Evolutionary conservation across 352 stramenopile genomes (phyloP), one percentile per base, ranked within the genome.

Genomic region (Pythium folliculosum): DNA sequence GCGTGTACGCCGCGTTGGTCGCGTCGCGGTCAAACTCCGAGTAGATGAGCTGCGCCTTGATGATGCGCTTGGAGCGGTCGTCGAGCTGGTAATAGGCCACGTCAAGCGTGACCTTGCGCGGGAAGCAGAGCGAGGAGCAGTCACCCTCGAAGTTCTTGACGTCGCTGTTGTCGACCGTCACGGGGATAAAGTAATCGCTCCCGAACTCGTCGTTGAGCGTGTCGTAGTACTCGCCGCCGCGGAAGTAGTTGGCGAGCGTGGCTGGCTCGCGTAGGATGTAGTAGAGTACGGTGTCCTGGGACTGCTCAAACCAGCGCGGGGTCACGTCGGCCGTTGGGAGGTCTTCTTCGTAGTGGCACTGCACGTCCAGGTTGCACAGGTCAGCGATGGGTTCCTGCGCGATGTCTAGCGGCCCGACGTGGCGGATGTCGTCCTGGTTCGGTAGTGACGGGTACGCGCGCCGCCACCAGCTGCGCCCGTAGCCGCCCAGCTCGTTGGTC

Each of bases 291-390:
- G 90, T 95, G 57, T 84, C 95, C 44, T 82, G 66, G 1, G 85
- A 73, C 23, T 97, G 94, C 63, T 99, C 96, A 67, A 99, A 99
- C 97, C 97, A 99, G 3, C 97, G 84, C 35, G 95, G 92, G 17
- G 89, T 97, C 7, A 98, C 86, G 66, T 98, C 96, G 13, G 84
- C 77, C 6, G 69, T 89, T 3, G 79, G 56, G 12, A 99, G 61
- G 59, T 97, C 75, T 73, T 99, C 97, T 82, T 99, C 97, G 64
- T 94, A 99, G 49, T 83, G 65, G 69, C 96, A 99, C 61, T 96
- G 72, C 1, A 99, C 61, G 45, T 89, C 80, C 7, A 83, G 74
- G 69, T 91, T 89, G 73, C 96, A 99, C 44, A 92, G 85, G 69
- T 99, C 97, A 12, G 95, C 89, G 0, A 97, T 82, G 0, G 96